These are phyloP conservation scores for Cercospora zeae-maydis DNA, from an alignment of 2,329 filamentous ascomycete species.

Conservation along the genomic window DNA sequence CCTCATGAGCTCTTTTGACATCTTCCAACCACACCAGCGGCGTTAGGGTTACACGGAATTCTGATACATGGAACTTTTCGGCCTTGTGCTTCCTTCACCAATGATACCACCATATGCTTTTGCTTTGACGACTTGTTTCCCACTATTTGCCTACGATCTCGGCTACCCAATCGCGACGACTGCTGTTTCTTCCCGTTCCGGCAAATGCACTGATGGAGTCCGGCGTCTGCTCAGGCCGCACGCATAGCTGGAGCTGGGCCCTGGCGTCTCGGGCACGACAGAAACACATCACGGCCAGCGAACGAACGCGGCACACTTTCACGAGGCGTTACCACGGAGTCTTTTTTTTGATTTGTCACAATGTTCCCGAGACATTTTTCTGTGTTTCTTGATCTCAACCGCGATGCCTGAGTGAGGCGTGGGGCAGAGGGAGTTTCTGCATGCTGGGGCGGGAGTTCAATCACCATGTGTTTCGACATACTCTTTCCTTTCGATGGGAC, in stretches of 20 bases:
- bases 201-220: conserved; percentile 8
- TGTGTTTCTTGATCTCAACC: conserved; percentile 1
- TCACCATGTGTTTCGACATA: not conserved
- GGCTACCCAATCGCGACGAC: conserved; percentile 14
- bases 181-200: not conserved
- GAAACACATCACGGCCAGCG: not conserved
- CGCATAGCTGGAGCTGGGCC: not conserved
- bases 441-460: not conserved
- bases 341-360: conserved; percentile 13
- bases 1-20: conserved; percentile 16
- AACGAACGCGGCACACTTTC: not conserved
- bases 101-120: conserved; percentile 28
- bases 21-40: conserved; percentile 18
- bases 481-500: not conserved
- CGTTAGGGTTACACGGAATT: conserved; percentile 14
- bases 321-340: not conserved
- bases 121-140: conserved; percentile 16
- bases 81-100: conserved; percentile 14
- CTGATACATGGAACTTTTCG: conserved; percentile 3
- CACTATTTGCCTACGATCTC: conserved; percentile 10
- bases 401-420: not conserved
- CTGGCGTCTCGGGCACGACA: not conserved
- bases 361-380: conserved; percentile 14
- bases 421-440: not conserved
- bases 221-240: not conserved